Conservation (phyloP, 2,329 filamentous ascomycete species). For the Boeremia exigua region DNA sequence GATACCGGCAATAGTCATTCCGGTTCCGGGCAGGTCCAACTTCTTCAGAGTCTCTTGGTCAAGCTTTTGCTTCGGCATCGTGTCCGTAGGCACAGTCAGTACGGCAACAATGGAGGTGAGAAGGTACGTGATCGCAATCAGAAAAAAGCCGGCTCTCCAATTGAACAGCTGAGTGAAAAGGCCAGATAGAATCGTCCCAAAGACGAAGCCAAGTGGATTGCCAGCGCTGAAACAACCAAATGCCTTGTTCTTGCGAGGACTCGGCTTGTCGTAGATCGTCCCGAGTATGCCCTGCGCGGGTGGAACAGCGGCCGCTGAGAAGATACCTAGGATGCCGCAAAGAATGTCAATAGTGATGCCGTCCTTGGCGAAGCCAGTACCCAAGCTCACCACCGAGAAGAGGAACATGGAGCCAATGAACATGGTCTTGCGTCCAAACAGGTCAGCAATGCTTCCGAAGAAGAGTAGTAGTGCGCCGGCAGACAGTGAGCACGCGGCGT, state of each 20-base stretch:
- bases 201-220: conserved; percentile 64
- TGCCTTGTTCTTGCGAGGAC: conserved; percentile 67
- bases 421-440: conserved; percentile 68
- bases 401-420: conserved; percentile 66
- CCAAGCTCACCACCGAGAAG: conserved; percentile 63
- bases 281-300: conserved; percentile 70
- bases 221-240: conserved; percentile 69
- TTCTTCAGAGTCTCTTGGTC: conserved; percentile 58
- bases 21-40: conserved; percentile 67
- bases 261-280: conserved; percentile 66
- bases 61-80: conserved; percentile 53
- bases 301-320: conserved; percentile 67
- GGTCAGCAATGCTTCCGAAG: conserved; percentile 69
- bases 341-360: conserved; percentile 67
- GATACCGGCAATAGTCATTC: conserved; percentile 68
- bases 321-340: conserved; percentile 63
- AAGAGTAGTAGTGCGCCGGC: conserved; percentile 70
- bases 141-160: conserved; percentile 69
- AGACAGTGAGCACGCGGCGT: conserved; percentile 66
- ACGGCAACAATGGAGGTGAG: conserved; percentile 63
- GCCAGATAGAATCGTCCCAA: conserved; percentile 66
- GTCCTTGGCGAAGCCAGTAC: conserved; percentile 65
- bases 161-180: conserved; percentile 65
- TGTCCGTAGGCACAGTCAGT: conserved; percentile 67
- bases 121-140: conserved; percentile 69